These are phyloP conservation scores for Phyllostachys edulis DNA, from an alignment of 176 grass and related monocot genomes.

Conservation along the genomic window DNA sequence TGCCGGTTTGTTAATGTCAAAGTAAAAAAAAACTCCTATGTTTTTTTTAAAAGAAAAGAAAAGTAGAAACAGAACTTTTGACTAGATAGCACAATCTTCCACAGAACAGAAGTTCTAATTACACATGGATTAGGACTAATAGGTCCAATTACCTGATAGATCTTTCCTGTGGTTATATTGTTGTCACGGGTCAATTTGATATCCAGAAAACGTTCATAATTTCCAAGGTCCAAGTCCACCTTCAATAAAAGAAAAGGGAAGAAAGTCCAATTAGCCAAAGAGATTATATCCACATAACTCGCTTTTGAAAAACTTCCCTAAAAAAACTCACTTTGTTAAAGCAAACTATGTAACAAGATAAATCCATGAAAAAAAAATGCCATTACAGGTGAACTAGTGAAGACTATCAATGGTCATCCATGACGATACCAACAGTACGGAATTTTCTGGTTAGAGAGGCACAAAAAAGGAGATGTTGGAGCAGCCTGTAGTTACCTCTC, in stretches of 20 bases:
- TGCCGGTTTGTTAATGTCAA: conserved; percentile 17
- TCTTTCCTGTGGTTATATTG: conserved; percentile 98
- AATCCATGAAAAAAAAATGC: background rate
- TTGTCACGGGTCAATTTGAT: conserved; percentile 91
- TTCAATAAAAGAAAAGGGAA: conserved; percentile 39
- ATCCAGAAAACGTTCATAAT: conserved; percentile 97
- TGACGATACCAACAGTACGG: conserved; percentile 6
- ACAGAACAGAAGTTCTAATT: conserved; percentile 11
- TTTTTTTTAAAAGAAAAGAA: background rate
- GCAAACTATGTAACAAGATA: conserved; percentile 3
- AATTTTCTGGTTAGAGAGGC: background rate
- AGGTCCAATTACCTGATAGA: conserved; percentile 74
- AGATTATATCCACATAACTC: conserved; percentile 8
- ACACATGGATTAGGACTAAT: conserved; percentile 33
- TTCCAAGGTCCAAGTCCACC: conserved; percentile 98
- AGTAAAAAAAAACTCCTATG: background rate
- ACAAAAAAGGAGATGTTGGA: conserved; percentile 25
- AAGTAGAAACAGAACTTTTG: conserved; percentile 31
- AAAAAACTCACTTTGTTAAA: background rate
- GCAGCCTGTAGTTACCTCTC: conserved; percentile 66
- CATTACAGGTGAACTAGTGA: conserved; percentile 13
- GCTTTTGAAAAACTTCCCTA: background rate
- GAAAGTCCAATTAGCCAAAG: conserved; percentile 31
- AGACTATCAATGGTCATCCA: background rate
- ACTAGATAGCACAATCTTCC: conserved; percentile 29